phyloP scores from a whole-genome alignment of 208 protist species.

The Trypanosomatidae sp. region DNA sequence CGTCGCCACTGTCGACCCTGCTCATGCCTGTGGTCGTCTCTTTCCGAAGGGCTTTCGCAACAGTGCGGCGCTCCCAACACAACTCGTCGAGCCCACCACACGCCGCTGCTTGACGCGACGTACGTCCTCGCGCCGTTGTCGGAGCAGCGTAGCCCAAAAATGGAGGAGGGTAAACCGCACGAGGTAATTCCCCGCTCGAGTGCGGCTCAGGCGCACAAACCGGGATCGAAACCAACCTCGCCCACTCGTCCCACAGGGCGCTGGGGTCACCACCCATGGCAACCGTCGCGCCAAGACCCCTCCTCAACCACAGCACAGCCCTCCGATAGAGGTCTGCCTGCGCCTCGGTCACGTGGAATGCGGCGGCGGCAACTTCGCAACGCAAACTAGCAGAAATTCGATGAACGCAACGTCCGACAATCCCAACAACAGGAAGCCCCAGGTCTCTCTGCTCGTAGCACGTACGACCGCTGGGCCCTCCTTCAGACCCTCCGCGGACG shows the following conservation, averaged over 20 bases:
- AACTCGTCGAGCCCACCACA: slow-evolving; percentile 17
- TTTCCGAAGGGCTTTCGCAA: neutral
- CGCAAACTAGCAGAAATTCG: slow-evolving; percentile 5
- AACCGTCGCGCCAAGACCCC: neutral
- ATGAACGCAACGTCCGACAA: slow-evolving; percentile 2
- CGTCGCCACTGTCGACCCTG: too few relatives aligned
- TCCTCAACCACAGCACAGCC: slow-evolving; percentile 10
- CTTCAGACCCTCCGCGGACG: neutral
- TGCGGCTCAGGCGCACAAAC: neutral
- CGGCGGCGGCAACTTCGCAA: neutral
- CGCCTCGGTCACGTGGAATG: neutral
- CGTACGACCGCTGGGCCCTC: neutral
- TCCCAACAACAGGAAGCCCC: neutral
- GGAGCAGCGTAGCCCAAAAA: slow-evolving; percentile 13
- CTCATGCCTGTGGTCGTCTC: too few relatives aligned
- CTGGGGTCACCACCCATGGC: slow-evolving; percentile 1
- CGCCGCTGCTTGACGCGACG: neutral
- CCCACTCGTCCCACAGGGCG: slow-evolving; percentile 13
- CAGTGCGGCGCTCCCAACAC: slow-evolving; percentile 16
- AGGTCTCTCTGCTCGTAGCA: neutral
- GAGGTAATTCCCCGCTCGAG: neutral
- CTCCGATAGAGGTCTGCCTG: neutral
- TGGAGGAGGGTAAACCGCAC: neutral
- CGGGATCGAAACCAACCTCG: neutral
- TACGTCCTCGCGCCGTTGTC: neutral